A percentile compares a stretch with the other conserved stretches of the same genome.
Evolutionary conservation across 768 basidiomycete species (phyloP).

Genomic region (Tylopilus felleus): DNA sequence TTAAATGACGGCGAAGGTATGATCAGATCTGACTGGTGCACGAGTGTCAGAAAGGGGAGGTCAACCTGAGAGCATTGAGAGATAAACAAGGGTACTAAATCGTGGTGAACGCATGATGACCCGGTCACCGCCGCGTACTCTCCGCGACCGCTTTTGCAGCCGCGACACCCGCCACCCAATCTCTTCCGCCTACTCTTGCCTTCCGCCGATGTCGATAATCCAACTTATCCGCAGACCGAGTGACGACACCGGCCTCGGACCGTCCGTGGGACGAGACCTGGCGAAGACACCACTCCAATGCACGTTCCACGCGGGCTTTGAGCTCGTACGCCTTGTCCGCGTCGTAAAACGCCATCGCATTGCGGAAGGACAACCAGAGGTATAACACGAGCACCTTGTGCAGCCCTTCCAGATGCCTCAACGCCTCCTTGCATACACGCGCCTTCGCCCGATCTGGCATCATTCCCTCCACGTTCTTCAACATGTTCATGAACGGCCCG

Average conservation of each 20-base stretch:
- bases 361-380: constrained; percentile 79
- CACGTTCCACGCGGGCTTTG: constrained; percentile 61
- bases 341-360: constrained; percentile 64
- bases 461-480: constrained; percentile 24
- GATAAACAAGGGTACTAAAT: constrained; percentile 2
- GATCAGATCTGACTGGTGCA: neutral
- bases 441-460: constrained; percentile 11
- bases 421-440: constrained; percentile 12
- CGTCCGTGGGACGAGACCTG: constrained; percentile 32
- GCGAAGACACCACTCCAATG: constrained; percentile 60
- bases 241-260: neutral
- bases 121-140: constrained; percentile 3
- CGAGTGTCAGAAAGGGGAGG: neutral
- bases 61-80: neutral
- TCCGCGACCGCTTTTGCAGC: constrained; percentile 21
- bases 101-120: neutral
- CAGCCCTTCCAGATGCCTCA: constrained; percentile 58
- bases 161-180: constrained; percentile 17
- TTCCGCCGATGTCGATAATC: constrained; percentile 23
- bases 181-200: constrained; percentile 8
- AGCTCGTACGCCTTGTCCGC: constrained; percentile 45
- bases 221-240: constrained; percentile 4
- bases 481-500: constrained; percentile 19
- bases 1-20: neutral
- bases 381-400: constrained; percentile 79